Percentiles rank a stretch among this genome's conserved stretches.
Conservation (phyloP, 495 filamentous ascomycete genomes). For the Oleoguttula mirabilis region DNA sequence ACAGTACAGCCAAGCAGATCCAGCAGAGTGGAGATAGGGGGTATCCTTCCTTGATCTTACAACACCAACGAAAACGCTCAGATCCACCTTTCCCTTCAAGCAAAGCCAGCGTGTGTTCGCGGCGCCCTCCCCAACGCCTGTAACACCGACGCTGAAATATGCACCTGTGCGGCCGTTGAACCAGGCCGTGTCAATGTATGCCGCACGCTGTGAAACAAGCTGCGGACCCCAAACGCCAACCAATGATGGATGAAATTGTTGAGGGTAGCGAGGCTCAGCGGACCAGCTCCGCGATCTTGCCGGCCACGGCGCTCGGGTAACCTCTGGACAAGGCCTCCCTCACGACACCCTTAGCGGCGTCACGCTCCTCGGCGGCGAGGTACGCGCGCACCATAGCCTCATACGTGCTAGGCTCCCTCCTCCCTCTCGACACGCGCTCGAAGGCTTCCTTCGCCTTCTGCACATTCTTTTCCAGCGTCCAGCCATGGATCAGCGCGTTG, state of each 20-base stretch:
- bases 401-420: constrained; percentile 95
- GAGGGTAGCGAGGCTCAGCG: constrained; percentile 28
- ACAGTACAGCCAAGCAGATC: neutral
- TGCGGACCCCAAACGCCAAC: neutral
- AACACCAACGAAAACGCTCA: constrained; percentile 1
- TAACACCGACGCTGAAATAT: neutral
- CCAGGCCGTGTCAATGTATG: neutral
- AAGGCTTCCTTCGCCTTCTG: constrained; percentile 68
- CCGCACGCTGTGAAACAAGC: neutral
- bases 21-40: constrained; percentile 1
- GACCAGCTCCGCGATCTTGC: constrained; percentile 83
- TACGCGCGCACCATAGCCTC: constrained; percentile 97
- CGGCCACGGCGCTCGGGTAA: constrained; percentile 81
- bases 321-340: constrained; percentile 82
- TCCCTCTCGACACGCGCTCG: constrained; percentile 53
- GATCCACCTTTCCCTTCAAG: neutral
- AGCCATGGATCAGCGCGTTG: constrained; percentile 97
- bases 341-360: constrained; percentile 61
- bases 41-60: constrained; percentile 2
- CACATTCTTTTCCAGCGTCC: constrained; percentile 77
- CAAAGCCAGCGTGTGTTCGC: neutral
- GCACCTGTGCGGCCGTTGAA: neutral
- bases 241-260: neutral
- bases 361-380: constrained; percentile 67
- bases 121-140: neutral